phyloP scores from a whole-genome alignment of 2,329 filamentous ascomycete species.

The Colletotrichum scovillei region DNA sequence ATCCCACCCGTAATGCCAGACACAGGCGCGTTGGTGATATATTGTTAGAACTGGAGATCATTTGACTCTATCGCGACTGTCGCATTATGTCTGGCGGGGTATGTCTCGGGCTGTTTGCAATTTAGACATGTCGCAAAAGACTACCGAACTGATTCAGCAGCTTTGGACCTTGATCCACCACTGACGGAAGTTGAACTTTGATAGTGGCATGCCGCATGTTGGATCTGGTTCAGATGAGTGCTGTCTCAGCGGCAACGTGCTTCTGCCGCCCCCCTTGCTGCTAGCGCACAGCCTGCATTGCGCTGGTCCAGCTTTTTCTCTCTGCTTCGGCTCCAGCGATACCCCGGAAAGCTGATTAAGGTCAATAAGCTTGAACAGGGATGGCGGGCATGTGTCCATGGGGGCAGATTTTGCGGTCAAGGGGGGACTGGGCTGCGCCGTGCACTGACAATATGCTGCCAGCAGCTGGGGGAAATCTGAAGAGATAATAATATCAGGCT shows the following conservation, averaged over 20 bases:
- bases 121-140: neutral
- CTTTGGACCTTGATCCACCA: neutral
- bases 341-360: conserved; percentile 17
- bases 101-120: neutral
- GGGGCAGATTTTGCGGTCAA: neutral
- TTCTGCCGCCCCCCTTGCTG: neutral
- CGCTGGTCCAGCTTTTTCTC: neutral
- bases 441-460: neutral
- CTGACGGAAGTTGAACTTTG: neutral
- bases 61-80: neutral
- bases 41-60: conserved; percentile 15
- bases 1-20: neutral
- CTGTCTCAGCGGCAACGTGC: neutral
- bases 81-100: conserved; percentile 4
- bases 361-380: neutral
- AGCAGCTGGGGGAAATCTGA: neutral
- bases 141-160: conserved; percentile 7
- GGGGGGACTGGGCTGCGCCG: neutral
- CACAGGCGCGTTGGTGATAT: conserved; percentile 15
- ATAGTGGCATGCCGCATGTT: neutral
- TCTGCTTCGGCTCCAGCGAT: conserved; percentile 11
- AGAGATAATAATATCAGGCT: neutral
- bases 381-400: neutral
- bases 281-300: neutral
- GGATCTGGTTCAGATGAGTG: neutral